These are phyloP conservation scores for Mycocentrospora acerina DNA, from an alignment of 2,329 filamentous ascomycete genomes.

Conservation along the genomic window DNA sequence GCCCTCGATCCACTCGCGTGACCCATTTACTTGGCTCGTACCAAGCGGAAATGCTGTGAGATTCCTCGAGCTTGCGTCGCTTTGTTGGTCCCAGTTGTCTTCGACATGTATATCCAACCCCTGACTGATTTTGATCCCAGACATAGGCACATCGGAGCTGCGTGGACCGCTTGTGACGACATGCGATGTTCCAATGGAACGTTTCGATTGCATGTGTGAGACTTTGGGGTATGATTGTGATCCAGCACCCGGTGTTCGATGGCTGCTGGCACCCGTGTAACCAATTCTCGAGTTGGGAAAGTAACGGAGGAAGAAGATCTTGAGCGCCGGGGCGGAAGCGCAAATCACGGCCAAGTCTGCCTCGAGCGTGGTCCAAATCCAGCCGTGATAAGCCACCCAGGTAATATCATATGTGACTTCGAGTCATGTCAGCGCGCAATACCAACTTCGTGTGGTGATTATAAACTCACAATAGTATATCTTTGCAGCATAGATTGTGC, in stretches of 20 bases:
- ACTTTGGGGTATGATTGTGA: conserved; percentile 1
- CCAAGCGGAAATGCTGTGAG: conserved; percentile 23
- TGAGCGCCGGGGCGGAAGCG: conserved; percentile 46
- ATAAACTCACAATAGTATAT: conserved; percentile 28
- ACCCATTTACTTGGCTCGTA: conserved; percentile 3
- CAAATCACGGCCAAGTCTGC: conserved; percentile 46
- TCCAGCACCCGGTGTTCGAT: conserved; percentile 1
- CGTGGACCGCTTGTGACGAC: conserved; percentile 6
- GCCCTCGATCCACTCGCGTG: conserved; percentile 15
- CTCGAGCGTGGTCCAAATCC: conserved; percentile 46
- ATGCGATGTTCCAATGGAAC: conserved; percentile 9
- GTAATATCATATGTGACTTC: conserved; percentile 43
- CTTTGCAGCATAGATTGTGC: conserved; percentile 41
- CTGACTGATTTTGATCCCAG: conserved; percentile 24
- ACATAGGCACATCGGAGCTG: conserved; percentile 16
- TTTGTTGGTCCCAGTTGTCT: conserved; percentile 21
- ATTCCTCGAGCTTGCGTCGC: conserved; percentile 18
- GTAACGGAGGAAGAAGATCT: conserved; percentile 47
- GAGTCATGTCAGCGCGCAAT: neutral
- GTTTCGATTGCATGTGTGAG: neutral
- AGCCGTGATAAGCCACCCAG: conserved; percentile 43
- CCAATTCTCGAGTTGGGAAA: conserved; percentile 22
- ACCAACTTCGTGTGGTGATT: neutral
- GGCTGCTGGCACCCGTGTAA: conserved; percentile 8
- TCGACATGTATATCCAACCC: conserved; percentile 21